phyloP scores from a whole-genome alignment of 2,329 filamentous ascomycete species.

The Xylariaceae sp. region DNA sequence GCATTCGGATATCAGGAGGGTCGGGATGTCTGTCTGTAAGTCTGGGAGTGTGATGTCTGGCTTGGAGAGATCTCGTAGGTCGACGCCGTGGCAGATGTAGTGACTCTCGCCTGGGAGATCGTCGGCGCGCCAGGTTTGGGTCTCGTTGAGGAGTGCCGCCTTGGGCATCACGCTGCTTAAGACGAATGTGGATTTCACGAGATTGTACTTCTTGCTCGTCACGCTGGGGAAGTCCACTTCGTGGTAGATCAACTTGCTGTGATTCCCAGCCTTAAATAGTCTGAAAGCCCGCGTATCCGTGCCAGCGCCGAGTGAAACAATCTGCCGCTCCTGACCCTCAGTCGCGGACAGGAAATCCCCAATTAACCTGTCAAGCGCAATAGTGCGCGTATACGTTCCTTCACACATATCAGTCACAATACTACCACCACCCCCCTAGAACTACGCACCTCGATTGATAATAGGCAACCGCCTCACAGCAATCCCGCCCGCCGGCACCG shows the following conservation, averaged over 20 bases:
- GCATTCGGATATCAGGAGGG: constrained; percentile 87
- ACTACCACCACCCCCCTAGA: no score
- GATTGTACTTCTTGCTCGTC: constrained; percentile 58
- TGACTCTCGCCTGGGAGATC: constrained; percentile 36
- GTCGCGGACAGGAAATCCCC: constrained; percentile 56
- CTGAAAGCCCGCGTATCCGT: constrained; percentile 88
- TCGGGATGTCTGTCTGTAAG: constrained; percentile 59
- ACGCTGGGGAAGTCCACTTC: constrained; percentile 85
- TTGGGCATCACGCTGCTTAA: constrained; percentile 37
- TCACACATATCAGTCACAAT: no score
- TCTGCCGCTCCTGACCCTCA: constrained; percentile 53
- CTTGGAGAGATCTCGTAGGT: constrained; percentile 58
- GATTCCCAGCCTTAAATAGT: constrained; percentile 48
- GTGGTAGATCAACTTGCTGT: constrained; percentile 64
- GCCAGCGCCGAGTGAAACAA: constrained; percentile 87
- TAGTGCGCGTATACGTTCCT: constrained; percentile 79
- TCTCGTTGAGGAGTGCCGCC: constrained; percentile 27
- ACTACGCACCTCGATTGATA: constrained; percentile 73
- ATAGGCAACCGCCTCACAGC: constrained; percentile 69
- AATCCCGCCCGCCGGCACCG: constrained; percentile 38
- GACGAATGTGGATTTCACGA: constrained; percentile 43
- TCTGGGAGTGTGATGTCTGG: constrained; percentile 32
- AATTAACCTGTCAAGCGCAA: constrained; percentile 74
- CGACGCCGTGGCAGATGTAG: constrained; percentile 59
- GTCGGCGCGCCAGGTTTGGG: constrained; percentile 39